Evolutionary conservation across 1,284 basidiomycete species (phyloP).

Genomic region (Trametes polyzona): DNA sequence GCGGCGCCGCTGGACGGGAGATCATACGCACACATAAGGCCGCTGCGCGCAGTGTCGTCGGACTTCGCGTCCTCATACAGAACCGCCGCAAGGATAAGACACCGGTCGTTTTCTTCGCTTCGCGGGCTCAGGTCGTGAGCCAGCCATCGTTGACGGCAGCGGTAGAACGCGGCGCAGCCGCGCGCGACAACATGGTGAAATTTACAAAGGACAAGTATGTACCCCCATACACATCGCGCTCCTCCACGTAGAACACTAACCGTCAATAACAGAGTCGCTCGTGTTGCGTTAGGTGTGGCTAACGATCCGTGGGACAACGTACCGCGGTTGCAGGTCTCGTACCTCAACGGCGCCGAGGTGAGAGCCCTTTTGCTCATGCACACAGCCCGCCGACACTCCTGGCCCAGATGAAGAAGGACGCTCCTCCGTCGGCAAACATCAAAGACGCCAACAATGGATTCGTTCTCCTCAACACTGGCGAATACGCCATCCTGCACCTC

Average conservation of each 20-base stretch:
- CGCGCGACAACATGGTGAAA: constrained; percentile 7
- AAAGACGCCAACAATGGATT: constrained; percentile 5
- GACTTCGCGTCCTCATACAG: constrained; percentile 17
- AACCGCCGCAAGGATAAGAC: constrained; percentile 19
- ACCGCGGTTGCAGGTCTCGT: neutral
- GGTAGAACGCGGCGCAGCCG: neutral
- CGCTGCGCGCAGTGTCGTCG: constrained; percentile 5
- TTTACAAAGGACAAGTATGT: constrained; percentile 8
- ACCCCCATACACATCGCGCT: neutral
- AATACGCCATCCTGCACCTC: constrained; percentile 10
- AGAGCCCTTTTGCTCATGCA: neutral
- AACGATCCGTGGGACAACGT: constrained; percentile 16
- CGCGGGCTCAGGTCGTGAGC: constrained; percentile 14
- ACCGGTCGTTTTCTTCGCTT: constrained; percentile 8
- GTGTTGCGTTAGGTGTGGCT: constrained; percentile 7
- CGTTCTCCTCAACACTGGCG: constrained; percentile 10
- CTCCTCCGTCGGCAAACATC: neutral
- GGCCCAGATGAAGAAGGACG: neutral
- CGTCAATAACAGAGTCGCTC: neutral
- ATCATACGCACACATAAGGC: constrained; percentile 16
- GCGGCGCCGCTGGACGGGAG: neutral
- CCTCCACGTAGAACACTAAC: neutral
- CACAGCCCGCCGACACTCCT: neutral
- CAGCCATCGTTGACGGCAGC: neutral
- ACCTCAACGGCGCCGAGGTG: constrained; percentile 16